phyloP scores from a whole-genome alignment of 2,329 filamentous ascomycete species.

The Xylaria digitata region DNA sequence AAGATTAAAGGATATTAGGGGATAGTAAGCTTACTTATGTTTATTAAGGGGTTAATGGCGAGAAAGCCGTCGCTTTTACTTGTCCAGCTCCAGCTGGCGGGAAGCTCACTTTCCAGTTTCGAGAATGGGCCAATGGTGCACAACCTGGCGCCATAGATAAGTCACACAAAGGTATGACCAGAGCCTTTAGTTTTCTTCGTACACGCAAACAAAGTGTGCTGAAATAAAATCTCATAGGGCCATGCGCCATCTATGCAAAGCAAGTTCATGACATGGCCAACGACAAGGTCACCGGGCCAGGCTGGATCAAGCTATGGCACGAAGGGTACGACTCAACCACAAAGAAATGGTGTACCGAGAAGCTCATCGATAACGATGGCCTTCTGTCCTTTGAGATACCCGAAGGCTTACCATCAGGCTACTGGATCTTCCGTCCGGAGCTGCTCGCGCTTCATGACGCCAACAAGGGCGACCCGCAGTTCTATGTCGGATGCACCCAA shows the following conservation, averaged over 20 bases:
- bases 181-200: neutral
- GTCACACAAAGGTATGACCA: constrained; percentile 50
- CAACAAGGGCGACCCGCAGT: constrained; percentile 71
- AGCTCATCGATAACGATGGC: constrained; percentile 72
- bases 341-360: constrained; percentile 76
- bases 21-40: constrained; percentile 39
- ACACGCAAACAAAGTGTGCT: constrained; percentile 44
- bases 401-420: constrained; percentile 68
- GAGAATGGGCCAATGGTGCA: constrained; percentile 67
- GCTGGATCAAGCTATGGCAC: constrained; percentile 85
- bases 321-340: constrained; percentile 69
- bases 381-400: constrained; percentile 72
- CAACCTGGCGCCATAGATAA: constrained; percentile 67
- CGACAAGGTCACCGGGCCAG: constrained; percentile 67
- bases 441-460: constrained; percentile 75
- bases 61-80: constrained; percentile 59
- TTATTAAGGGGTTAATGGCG: constrained; percentile 56
- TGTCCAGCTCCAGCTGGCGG: constrained; percentile 64
- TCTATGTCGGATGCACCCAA: constrained; percentile 79
- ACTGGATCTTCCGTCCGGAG: constrained; percentile 79
- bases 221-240: constrained; percentile 64
- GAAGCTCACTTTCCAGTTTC: constrained; percentile 74
- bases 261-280: constrained; percentile 67
- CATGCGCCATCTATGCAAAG: constrained; percentile 80
- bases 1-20: constrained; percentile 39